phyloP scores from a whole-genome alignment of 192 early-diverging fungal genomes.

The Spizellomyces punctatus region DNA sequence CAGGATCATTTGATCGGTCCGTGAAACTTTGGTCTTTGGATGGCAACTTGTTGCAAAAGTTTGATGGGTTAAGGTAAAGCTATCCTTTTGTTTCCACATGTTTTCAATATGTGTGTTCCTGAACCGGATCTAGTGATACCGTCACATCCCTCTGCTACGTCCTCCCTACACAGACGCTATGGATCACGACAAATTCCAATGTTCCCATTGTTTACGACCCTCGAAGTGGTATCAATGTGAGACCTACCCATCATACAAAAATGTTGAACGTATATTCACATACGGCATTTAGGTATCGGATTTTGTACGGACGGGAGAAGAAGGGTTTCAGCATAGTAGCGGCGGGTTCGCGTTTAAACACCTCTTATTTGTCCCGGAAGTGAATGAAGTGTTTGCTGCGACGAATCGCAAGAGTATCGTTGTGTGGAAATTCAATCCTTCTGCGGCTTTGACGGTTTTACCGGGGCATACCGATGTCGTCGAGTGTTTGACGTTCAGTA shows the following conservation, averaged over 20 bases:
- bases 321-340: slow-evolving; percentile 26
- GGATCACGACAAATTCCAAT: slow-evolving; percentile 58
- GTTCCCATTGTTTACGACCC: slow-evolving; percentile 59
- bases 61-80: slow-evolving; percentile 53
- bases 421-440: slow-evolving; percentile 60
- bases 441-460: slow-evolving; percentile 52
- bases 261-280: background rate
- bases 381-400: slow-evolving; percentile 52
- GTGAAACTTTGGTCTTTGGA: slow-evolving; percentile 67
- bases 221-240: slow-evolving; percentile 59
- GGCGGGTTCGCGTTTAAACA: slow-evolving; percentile 46
- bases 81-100: slow-evolving; percentile 21
- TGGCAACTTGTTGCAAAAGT: slow-evolving; percentile 60
- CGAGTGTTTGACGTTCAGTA: slow-evolving; percentile 59
- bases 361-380: slow-evolving; percentile 53
- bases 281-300: slow-evolving; percentile 66
- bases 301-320: slow-evolving; percentile 54
- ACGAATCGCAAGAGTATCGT: slow-evolving; percentile 48
- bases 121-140: slow-evolving; percentile 40
- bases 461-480: slow-evolving; percentile 57
- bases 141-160: slow-evolving; percentile 61
- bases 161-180: slow-evolving; percentile 58
- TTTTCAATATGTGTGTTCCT: background rate
- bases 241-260: background rate
- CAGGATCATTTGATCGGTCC: slow-evolving; percentile 61